Evolutionary conservation across 495 filamentous ascomycete genomes (phyloP).

Genomic region (Hypoxylon fuscum): DNA sequence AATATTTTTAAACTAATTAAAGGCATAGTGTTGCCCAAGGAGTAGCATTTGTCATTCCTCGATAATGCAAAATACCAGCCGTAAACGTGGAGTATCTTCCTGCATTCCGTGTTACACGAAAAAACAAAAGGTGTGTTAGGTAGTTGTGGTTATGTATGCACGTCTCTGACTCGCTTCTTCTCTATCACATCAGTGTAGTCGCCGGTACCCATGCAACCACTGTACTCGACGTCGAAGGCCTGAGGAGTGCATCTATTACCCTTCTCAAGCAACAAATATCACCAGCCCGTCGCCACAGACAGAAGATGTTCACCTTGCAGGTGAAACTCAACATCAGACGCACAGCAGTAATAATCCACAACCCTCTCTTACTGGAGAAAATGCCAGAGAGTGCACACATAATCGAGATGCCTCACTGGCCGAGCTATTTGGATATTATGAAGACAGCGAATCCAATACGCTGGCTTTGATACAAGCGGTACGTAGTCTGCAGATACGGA

Average conservation of each 20-base stretch:
- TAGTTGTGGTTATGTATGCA: background rate
- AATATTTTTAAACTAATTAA: no score
- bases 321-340: background rate
- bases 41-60: no score
- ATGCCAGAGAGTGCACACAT: no score
- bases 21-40: no score
- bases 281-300: background rate
- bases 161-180: background rate
- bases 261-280: background rate
- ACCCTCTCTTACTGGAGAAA: background rate
- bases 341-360: background rate
- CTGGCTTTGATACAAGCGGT: conserved; percentile 33
- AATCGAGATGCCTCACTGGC: conserved; percentile 21
- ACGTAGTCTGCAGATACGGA: background rate
- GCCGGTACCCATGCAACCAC: conserved; percentile 12
- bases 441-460: conserved; percentile 34
- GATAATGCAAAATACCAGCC: background rate
- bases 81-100: conserved; percentile 13
- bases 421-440: conserved; percentile 40
- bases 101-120: conserved; percentile 23
- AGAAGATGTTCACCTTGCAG: background rate
- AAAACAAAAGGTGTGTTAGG: conserved; percentile 18
- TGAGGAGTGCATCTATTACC: conserved; percentile 25
- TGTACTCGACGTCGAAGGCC: conserved; percentile 6
- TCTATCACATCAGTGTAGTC: conserved; percentile 13